Base-by-base conservation (phyloP, 305 asterid species). In the Fraxinus paxiana region DNA sequence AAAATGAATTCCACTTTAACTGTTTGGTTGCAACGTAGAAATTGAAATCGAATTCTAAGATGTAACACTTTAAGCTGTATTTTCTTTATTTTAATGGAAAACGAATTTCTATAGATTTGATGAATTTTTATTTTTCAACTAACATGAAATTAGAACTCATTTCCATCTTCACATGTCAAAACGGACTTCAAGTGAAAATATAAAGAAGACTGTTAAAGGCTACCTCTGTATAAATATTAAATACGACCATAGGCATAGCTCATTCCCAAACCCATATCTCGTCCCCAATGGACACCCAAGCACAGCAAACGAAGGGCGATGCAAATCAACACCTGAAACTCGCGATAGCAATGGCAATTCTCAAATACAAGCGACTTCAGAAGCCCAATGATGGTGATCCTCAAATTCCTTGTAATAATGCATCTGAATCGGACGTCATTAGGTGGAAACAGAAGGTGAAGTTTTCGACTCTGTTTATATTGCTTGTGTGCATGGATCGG, bases 381-480 rank as follows among this genome's bases (percentile, higher is more conserved):
- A 88, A 80, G 48, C 81, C 65, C 70, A 37, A 59, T 78, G 13
- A 70, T 74, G 81, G 35, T 46, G 81, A 75, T 82, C 48, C 87
- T 79, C 86, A 81, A 71, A 79, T 76, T 18, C 15, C 56, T 77
- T 28, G 81, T 78, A 70, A 76, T 67, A 71, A 56, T 76, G 78
- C 33, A 78, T 56, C 88, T 33, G 80, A 83, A 26, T 67, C 91
- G 22, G 93, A 90, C 34, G 90, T 89, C 73, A 83, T 90, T 80
- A 89, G 85, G 84, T 94, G 98, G 98, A 94, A 90, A 82, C 87
- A 48, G 43, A 94, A 94, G 92, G 97, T 94, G 12, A 13, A 28
- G 17, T 41, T 46, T 63, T 73, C 5, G n/a, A 54, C 56, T 83
- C 26, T 65, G 6, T 18, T 18, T 34, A 18, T 48, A 65, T 43